Evolutionary conservation across 768 basidiomycete genomes (phyloP).

Genomic region (Bullera alba): DNA sequence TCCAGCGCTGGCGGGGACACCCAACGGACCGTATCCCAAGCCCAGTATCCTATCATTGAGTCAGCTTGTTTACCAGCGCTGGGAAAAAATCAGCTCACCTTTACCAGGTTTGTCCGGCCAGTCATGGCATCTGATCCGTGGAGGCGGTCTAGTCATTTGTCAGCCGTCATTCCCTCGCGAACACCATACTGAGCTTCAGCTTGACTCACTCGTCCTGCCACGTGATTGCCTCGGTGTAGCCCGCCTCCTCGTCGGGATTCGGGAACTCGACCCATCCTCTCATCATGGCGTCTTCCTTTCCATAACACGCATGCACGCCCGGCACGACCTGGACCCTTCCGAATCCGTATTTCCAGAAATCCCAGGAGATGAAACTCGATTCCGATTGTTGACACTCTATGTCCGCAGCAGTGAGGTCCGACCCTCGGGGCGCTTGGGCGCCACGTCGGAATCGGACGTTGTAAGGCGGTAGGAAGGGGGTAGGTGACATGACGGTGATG

Average conservation of each 20-base stretch:
- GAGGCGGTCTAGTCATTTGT: slow-evolving; percentile 21
- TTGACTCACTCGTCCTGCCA: slow-evolving; percentile 36
- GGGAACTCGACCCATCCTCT: slow-evolving; percentile 39
- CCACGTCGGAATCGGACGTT: slow-evolving; percentile 44
- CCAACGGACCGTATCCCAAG: slow-evolving; percentile 26
- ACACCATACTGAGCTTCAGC: background rate
- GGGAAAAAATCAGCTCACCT: slow-evolving; percentile 25
- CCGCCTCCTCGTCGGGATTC: slow-evolving; percentile 5
- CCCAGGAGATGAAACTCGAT: slow-evolving; percentile 36
- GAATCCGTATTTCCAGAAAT: slow-evolving; percentile 41
- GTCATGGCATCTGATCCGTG: slow-evolving; percentile 36
- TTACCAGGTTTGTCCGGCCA: slow-evolving; percentile 42
- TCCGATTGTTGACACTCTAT: slow-evolving; percentile 38
- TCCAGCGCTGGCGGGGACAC: slow-evolving; percentile 25
- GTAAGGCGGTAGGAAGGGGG: slow-evolving; percentile 41
- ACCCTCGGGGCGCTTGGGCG: slow-evolving; percentile 4
- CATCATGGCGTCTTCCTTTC: slow-evolving; percentile 35
- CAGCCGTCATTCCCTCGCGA: too few species aligned
- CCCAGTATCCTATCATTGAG: slow-evolving; percentile 1
- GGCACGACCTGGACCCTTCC: slow-evolving; percentile 29
- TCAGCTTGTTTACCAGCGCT: background rate
- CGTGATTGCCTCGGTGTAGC: slow-evolving; percentile 12
- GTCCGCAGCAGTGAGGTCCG: slow-evolving; percentile 6
- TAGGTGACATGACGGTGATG: slow-evolving; percentile 37
- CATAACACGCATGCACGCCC: slow-evolving; percentile 37